Conservation (phyloP, 2,329 filamentous ascomycete species). For the Annulohypoxylon truncatum region DNA sequence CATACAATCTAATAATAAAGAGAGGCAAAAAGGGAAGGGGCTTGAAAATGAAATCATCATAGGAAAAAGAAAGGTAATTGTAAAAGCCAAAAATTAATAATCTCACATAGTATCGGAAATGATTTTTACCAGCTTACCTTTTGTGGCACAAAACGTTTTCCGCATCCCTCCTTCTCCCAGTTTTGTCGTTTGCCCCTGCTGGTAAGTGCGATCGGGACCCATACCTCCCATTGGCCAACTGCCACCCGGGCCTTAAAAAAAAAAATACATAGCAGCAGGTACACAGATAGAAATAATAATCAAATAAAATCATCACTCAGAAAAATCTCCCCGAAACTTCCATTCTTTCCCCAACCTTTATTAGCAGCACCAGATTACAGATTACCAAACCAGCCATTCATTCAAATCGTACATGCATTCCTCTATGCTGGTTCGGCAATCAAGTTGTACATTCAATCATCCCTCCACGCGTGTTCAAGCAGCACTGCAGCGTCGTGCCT, state of each 20-base stretch:
- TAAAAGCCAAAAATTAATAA: conserved; percentile 19
- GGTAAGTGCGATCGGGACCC: conserved; percentile 27
- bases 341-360: conserved; percentile 42
- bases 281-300: conserved; percentile 34
- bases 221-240: conserved; percentile 36
- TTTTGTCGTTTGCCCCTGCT: conserved; percentile 31
- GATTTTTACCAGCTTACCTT: conserved; percentile 22
- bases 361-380: conserved; percentile 26
- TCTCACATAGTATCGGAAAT: conserved; percentile 1
- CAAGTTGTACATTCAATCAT: conserved; percentile 42
- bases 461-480: conserved; percentile 41
- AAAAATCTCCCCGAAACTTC: conserved; percentile 38
- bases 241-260: conserved; percentile 18
- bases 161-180: conserved; percentile 24
- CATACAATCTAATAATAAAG: conserved; percentile 14
- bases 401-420: conserved; percentile 38
- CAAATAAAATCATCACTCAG: conserved; percentile 30
- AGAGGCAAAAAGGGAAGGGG: conserved; percentile 22
- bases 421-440: conserved; percentile 43
- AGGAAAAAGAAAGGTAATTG: conserved; percentile 22
- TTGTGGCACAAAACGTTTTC: conserved; percentile 27
- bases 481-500: conserved; percentile 46
- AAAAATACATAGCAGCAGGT: conserved; percentile 22
- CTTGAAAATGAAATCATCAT: conserved; percentile 17
- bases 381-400: conserved; percentile 41